Evolutionary conservation across 352 stramenopile genomes (phyloP), one percentile per base, ranked within the genome.

Genomic region (Phytophthora cryptogea): DNA sequence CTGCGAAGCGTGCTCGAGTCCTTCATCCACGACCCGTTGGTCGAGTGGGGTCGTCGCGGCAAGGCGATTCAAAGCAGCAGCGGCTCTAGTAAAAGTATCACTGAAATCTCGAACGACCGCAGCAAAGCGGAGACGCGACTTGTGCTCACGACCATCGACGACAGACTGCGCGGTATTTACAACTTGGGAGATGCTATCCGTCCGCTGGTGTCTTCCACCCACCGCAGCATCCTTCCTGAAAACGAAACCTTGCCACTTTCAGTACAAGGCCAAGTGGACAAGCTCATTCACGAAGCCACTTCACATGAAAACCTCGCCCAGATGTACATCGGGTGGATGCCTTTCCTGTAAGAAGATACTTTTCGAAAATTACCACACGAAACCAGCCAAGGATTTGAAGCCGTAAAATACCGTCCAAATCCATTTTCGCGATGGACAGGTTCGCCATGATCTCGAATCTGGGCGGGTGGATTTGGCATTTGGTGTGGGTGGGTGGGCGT

Each of bases 1-100:
- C 76, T 99, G 36, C 83, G 99, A 17, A 99, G 93, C 52, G 97
- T 99, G 36, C 76, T 99, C 5, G 97, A 99, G 72, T 97, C 97
- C n/a, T 99, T 99, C 68, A 80, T 99, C 26, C 97, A 99, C 60
- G 97, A 99, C 68, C 97, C 97, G 17, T 67, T 98, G 11, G 91
- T 98, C 6, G 90, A 98, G 66, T 97, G 90, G 90, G 81, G 88
- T 9, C 76, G 88, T 10, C 82, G 81, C 8, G 86, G 86, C 17
- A 93, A 94, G 65, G 74, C 80, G 23, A 72, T 71, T 4, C 80
- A 92, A 40, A 74, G 72, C 23, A 70, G 68, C 17, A 66, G 49
- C 23, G 49, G 32, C 2, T 56, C 68, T 27, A 57, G 68, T 17
- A 74, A 80, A 49, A 68, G 27, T 5, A 46, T 53, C 0, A 63